Evolutionary conservation across 1,139 yeast species (phyloP).

Genomic region (Saccharomyces hybrid): DNA sequence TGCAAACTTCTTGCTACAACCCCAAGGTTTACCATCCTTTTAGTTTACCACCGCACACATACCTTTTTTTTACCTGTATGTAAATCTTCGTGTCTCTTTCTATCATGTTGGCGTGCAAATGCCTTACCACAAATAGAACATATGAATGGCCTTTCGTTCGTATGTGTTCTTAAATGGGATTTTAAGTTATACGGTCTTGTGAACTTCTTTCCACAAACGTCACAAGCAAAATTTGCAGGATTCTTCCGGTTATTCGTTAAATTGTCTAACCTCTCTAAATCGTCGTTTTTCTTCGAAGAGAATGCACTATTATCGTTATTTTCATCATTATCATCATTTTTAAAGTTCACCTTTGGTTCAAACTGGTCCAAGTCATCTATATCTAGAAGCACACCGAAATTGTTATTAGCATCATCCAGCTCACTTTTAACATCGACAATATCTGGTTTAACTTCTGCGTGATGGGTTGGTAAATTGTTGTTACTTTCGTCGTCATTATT

Average conservation of each 20-base stretch:
- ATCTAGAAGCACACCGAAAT: neutral
- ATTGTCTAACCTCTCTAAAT: neutral
- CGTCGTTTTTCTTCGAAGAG: neutral
- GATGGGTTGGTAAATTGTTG: neutral
- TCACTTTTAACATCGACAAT: neutral
- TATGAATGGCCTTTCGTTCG: constrained; percentile 84
- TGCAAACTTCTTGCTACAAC: constrained; percentile 90
- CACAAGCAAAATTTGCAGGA: constrained; percentile 76
- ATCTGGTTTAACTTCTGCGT: neutral
- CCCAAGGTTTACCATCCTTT: constrained; percentile 59
- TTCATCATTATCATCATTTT: neutral
- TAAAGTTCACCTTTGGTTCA: neutral
- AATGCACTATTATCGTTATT: neutral
- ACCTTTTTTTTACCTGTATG: constrained; percentile 89
- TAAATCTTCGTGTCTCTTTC: constrained; percentile 86
- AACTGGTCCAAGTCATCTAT: neutral
- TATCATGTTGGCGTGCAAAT: constrained; percentile 91
- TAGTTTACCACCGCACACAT: constrained; percentile 69
- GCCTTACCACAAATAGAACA: constrained; percentile 88
- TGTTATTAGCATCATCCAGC: neutral
- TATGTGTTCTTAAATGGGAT: constrained; percentile 87
- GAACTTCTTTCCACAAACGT: constrained; percentile 75
- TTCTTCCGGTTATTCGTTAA: constrained; percentile 38
- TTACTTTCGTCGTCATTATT: neutral
- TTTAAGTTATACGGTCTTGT: constrained; percentile 89